These are phyloP conservation scores for Mentha longifolia DNA, from an alignment of 257 asterid genomes.

Conservation along the genomic window DNA sequence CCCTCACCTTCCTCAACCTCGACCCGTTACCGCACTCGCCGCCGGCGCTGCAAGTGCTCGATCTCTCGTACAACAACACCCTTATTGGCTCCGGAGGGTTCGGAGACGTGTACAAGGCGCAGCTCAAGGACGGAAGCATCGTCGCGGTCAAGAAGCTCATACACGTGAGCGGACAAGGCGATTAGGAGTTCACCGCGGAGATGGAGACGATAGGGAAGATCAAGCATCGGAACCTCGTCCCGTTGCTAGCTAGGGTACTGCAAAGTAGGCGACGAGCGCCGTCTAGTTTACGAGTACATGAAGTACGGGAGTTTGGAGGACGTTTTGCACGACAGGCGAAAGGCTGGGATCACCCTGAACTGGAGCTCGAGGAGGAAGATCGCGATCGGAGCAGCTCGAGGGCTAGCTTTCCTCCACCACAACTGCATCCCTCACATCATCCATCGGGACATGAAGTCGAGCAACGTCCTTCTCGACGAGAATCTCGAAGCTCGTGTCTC, in stretches of 20 bases:
- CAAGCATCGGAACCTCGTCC: constrained; percentile 87
- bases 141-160: constrained; percentile 91
- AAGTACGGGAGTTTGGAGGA: constrained; percentile 87
- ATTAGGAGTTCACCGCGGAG: constrained; percentile 88
- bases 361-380: constrained; percentile 83
- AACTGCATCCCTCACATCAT: constrained; percentile 90
- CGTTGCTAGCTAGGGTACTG: constrained; percentile 87
- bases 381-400: constrained; percentile 88
- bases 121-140: constrained; percentile 76
- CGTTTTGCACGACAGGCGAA: constrained; percentile 70
- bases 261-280: constrained; percentile 84
- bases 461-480: constrained; percentile 87
- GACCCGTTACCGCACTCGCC: constrained; percentile 38
- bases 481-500: constrained; percentile 88
- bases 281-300: constrained; percentile 93
- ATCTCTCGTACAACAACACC: constrained; percentile 80
- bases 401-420: constrained; percentile 88
- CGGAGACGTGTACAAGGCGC: constrained; percentile 91
- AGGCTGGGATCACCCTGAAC: constrained; percentile 64
- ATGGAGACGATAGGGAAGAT: constrained; percentile 97
- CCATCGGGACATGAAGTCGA: constrained; percentile 95
- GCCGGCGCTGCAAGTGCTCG: constrained; percentile 53
- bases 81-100: constrained; percentile 93
- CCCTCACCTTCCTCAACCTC: constrained; percentile 59
- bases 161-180: constrained; percentile 90